Evolutionary conservation across 306 rosid genomes (phyloP).

Genomic region (Citrullus colocynthis): DNA sequence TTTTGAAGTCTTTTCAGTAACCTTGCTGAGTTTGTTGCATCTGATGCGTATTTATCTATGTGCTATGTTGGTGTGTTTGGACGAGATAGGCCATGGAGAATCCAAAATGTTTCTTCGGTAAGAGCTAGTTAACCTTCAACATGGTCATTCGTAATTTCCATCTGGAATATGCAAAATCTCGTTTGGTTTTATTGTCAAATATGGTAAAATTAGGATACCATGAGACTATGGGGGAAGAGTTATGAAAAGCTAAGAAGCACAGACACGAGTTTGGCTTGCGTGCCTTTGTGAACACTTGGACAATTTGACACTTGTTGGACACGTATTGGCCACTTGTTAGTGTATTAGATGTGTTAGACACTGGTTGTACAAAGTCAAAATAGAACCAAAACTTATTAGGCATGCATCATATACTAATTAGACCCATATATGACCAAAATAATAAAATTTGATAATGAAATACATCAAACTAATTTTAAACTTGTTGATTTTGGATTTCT

Average conservation of each 20-base stretch:
- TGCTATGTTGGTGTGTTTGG: conserved; percentile 27
- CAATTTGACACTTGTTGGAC: too few species aligned
- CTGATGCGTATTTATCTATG: conserved; percentile 15
- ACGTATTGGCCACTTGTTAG: too few species aligned
- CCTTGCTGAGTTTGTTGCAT: conserved; percentile 6
- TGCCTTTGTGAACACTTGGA: too few species aligned
- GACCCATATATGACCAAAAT: too few species aligned
- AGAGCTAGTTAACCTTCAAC: conserved; percentile 14
- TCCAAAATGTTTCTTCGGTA: conserved; percentile 74
- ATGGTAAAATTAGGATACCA: neutral
- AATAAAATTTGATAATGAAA: too few species aligned
- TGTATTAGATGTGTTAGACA: too few species aligned
- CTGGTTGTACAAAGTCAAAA: too few species aligned
- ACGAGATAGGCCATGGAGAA: conserved; percentile 69
- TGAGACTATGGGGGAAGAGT: neutral
- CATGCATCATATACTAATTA: too few species aligned
- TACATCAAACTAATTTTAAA: too few species aligned
- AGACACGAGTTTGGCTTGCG: too few species aligned
- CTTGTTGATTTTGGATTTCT: too few species aligned
- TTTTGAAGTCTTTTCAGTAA: neutral
- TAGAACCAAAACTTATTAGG: too few species aligned
- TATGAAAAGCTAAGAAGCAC: neutral
- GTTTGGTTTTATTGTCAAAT: neutral
- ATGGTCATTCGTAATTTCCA: neutral
- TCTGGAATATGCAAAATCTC: neutral